Conservation (phyloP, 2,329 filamentous ascomycete species). For the Fonsecaea multimorphosa region DNA sequence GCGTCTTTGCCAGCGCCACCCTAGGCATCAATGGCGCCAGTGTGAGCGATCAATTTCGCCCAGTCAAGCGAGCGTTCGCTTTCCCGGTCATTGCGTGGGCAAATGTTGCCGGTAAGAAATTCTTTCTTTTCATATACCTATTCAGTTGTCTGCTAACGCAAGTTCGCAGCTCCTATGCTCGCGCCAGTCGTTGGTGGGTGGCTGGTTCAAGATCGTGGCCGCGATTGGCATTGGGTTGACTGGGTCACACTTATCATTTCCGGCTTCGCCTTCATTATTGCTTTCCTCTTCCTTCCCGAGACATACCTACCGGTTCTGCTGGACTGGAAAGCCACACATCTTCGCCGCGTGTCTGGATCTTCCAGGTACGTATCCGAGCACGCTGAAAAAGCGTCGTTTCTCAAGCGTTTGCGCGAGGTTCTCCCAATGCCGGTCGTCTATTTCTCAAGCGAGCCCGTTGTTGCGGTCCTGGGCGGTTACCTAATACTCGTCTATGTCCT, state of each 20-base stretch:
- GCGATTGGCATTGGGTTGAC: conserved; percentile 12
- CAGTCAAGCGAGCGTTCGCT: conserved; percentile 4
- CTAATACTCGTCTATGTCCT: conserved; percentile 43
- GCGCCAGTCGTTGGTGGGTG: conserved; percentile 6
- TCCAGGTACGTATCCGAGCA: conserved; percentile 43
- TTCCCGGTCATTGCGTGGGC: conserved; percentile 13
- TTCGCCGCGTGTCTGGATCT: conserved; percentile 5
- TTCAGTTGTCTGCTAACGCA: conserved; percentile 45
- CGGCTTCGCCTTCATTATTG: background rate
- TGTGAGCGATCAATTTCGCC: conserved; percentile 7
- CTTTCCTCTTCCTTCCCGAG: conserved; percentile 16
- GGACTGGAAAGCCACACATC: conserved; percentile 14
- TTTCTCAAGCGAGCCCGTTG: conserved; percentile 51
- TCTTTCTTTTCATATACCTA: conserved; percentile 48
- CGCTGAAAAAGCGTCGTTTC: background rate
- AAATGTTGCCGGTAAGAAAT: conserved; percentile 12
- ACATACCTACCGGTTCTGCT: conserved; percentile 17
- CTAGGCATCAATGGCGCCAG: conserved; percentile 43
- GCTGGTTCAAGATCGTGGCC: conserved; percentile 38
- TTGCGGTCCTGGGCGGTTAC: conserved; percentile 41
- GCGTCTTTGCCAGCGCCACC: conserved; percentile 1
- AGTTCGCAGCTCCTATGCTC: background rate
- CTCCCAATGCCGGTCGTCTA: conserved; percentile 49
- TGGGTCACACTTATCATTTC: conserved; percentile 15
- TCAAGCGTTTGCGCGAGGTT: background rate